Base-by-base conservation (phyloP, 2,329 filamentous ascomycete genomes). In the Emericellopsis cladophorae region DNA sequence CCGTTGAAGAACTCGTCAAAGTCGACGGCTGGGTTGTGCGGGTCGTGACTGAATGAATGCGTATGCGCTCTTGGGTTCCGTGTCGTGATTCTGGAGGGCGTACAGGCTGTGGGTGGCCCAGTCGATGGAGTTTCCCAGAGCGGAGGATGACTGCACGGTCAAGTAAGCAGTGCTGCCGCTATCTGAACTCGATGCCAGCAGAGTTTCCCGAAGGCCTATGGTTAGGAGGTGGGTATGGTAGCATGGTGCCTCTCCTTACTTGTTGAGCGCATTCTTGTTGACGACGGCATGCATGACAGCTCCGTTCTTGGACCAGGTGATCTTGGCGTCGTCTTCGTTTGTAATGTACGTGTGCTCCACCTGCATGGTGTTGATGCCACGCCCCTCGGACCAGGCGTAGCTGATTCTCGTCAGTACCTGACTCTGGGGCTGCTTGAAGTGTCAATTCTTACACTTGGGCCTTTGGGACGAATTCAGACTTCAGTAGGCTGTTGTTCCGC, bases 351-450 rank as follows among this genome's bases (percentile, higher is more conserved):
- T 41, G 2, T 44, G 58, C 36, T 64, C 49, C 4, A 72, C 55
- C 46, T 64, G 64, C 67, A 72, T 72, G 14, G 69, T 73, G 48
- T 69, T 69, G 48, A 65, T 52, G 4, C 56, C 45, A 35, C 58
- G 57, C 44, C 61, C 62, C 36, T 55, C 55, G 14, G 64, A 65
- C 70, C 69, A 74, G n/a, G 65, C 58, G 51, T 71, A 73, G 2
- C 42, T 51, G 21, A n/a, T 10, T 7, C 42, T 51, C 9, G n/a
- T 16, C 18, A 40, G 31, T 16, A 4, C 11, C 14, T 32, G 9
- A 6, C 6, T 29, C 14, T 8, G n/a, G 10, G 14, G 32, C 7
- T 7, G 9, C 12, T 11, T 10, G 31, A 33, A 40, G 18, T 4
- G 6, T 18, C 11, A 18, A 11, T 6, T 4, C 38, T 33, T 40